Base-by-base conservation (phyloP, 2,329 filamentous ascomycete species). In the Bipolaris bicolor region DNA sequence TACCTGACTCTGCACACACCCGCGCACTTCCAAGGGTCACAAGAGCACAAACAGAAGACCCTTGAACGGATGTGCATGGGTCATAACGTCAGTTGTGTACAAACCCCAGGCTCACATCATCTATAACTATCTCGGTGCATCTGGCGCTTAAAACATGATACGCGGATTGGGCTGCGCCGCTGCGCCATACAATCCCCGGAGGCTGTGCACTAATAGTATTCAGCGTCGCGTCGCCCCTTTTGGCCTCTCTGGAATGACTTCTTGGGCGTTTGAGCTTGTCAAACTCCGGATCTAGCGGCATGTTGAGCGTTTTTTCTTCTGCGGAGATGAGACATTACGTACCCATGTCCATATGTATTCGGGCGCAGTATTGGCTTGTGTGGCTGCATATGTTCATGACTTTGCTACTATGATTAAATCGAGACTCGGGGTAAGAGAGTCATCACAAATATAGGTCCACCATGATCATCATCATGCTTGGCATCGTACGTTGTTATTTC, bases 61-160 rank as follows among this genome's bases (percentile, higher is more conserved):
- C 41, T 43, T 48, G 48, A 45, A 40, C 36, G 37, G 52, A 55
- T 56, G 61, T 52, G 46, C 55, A 62, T 52, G 16, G 41, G 47
- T 49, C 45, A 43, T 39, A 53, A 52, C 29, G 41, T 60, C 55
- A 56, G 24, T 9, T 26, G 5, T 24, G 40, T 43, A 26, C 20
- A 43, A 24, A 43, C 39, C 52, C 34, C 49, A 48, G 47, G 49
- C 51, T 57, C 53, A 57, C 43, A 52, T 60, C 49, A 61, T 39
- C 66, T 73, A 71, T 72, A 61, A 61, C 62, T 67, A 62, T 65
- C 41, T 61, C 52, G 49, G 59, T 45, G 44, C 52, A 47, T 36
- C 33, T 49, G 56, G 57, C 56, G 60, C 54, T 47, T 64, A 55
- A 50, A 40, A 34, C 36, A 49, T 55, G 47, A 36, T 39, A 43